Evolutionary conservation across 2,329 filamentous ascomycete genomes (phyloP).

Genomic region (Cladosporium sp.): DNA sequence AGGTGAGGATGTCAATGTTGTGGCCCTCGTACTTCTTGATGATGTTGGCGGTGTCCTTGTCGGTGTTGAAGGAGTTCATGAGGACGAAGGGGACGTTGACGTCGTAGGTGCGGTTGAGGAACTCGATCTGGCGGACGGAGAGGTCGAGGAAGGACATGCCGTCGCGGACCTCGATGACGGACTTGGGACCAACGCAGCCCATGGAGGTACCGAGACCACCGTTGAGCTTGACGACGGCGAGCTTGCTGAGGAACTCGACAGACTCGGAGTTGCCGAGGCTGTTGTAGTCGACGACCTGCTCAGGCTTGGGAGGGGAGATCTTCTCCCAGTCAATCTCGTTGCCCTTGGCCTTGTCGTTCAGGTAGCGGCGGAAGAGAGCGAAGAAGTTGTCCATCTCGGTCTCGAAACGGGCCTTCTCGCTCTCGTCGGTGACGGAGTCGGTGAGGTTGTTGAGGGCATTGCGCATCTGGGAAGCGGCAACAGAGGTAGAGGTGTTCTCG

Average conservation of each 20-base stretch:
- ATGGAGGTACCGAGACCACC: constrained; percentile 99
- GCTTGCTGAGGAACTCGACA: constrained; percentile 91
- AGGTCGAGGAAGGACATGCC: constrained; percentile 99
- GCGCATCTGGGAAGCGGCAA: constrained; percentile 97
- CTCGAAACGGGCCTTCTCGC: constrained; percentile 80
- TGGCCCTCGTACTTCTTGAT: constrained; percentile 99
- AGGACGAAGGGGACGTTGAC: constrained; percentile 97
- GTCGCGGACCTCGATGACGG: constrained; percentile 97
- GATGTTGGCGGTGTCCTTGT: constrained; percentile 94
- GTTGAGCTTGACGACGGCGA: constrained; percentile 98
- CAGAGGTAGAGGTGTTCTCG: constrained; percentile 97
- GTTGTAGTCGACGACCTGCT: constrained; percentile 93
- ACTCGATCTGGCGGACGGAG: constrained; percentile 97
- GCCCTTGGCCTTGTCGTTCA: constrained; percentile 98
- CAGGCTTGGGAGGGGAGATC: constrained; percentile 86
- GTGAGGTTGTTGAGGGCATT: constrained; percentile 91
- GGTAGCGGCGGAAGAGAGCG: constrained; percentile 92
- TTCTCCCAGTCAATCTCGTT: constrained; percentile 94
- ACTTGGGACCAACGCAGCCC: constrained; percentile 99
- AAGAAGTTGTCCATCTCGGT: constrained; percentile 99
- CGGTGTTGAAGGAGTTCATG: constrained; percentile 99
- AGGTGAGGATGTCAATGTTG: constrained; percentile 98
- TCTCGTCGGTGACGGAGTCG: constrained; percentile 79
- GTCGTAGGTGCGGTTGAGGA: constrained; percentile 95
- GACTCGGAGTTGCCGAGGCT: constrained; percentile 84